phyloP scores from a whole-genome alignment of 805 yeast species.

The Tetrapisispora nanseiensis region DNA sequence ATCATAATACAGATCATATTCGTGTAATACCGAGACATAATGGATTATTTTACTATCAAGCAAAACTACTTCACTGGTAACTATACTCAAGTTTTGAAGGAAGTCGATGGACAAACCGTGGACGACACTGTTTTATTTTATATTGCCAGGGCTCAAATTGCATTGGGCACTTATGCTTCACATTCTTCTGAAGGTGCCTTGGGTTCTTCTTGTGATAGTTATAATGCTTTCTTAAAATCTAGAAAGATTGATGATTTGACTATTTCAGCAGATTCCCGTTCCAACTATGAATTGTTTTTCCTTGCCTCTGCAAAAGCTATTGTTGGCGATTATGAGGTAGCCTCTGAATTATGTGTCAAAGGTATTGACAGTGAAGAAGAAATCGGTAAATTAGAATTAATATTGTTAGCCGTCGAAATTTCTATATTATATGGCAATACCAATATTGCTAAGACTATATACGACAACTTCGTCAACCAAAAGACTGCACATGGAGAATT shows the following conservation, averaged over 20 bases:
- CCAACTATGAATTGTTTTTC: conserved; percentile 17
- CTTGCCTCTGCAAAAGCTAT: conserved; percentile 24
- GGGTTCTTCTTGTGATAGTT: conserved; percentile 25
- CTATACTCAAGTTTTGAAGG: conserved; percentile 35
- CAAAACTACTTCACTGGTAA: conserved; percentile 56
- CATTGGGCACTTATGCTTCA: conserved; percentile 20
- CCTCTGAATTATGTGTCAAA: conserved; percentile 33
- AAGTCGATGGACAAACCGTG: conserved; percentile 32
- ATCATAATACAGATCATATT: too few species aligned
- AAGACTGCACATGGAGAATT: conserved; percentile 34
- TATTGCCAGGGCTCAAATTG: conserved; percentile 28
- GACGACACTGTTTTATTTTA: conserved; percentile 25
- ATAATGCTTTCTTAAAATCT: conserved; percentile 16
- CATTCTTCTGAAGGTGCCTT: conserved; percentile 11
- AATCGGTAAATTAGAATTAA: conserved; percentile 31
- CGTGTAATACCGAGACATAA: too few species aligned
- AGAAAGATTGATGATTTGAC: conserved; percentile 13
- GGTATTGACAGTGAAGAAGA: conserved; percentile 36
- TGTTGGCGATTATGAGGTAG: conserved; percentile 23
- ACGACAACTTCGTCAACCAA: conserved; percentile 34
- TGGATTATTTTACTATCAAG: conserved; percentile 44
- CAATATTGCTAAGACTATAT: conserved; percentile 37
- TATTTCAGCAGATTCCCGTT: conserved; percentile 3
- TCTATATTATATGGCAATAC: conserved; percentile 34
- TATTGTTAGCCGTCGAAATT: conserved; percentile 35